Evolutionary conservation across 306 rosid genomes (phyloP), one percentile per base, ranked within the genome.

Genomic region (Sicyos edulis): DNA sequence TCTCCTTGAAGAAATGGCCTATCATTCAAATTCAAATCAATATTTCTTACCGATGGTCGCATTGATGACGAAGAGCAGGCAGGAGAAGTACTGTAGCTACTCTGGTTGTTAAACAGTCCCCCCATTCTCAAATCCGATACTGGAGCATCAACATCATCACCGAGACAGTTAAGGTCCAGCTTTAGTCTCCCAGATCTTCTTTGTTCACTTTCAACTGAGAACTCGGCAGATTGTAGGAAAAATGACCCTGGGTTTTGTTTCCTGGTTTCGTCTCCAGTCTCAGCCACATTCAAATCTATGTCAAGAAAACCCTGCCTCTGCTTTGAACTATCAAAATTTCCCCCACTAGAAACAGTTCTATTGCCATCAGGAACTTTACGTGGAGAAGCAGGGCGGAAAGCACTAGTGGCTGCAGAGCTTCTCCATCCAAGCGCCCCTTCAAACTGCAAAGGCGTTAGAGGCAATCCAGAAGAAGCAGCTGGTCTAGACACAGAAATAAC

Each of bases 361-460:
- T 91, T 90, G 58, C 73, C 63, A 71, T 82, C 92, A 21, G 78
- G 79, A 86, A 58, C 64, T 82, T 80, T 87, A 20, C 92, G 86
- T 53, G 97, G 97, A 53, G 99, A 95, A 70, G 97, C 97, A 78
- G 89, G 96, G 40, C 91, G 97, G 72, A 91, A 93, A 77, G 97
- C 99, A 79, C 99, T 93, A 75, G 93, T 91, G 65, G 87, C 92
- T 70, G 95, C 97, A 49, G 97, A 89, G 71, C 96, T 96, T 84
- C 83, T 95, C 96, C 96, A 87, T 73, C 97, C 97, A 78, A 86
- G 91, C 24, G 92, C 64, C 60, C 97, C 97, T 75, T 84, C 92
- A 83, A 95, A 91, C 87, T 80, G 91, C 79, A 87, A 74, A 76
- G 95, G 97, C 44, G 91, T 64, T 32, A 26, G 62, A 3, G 88